These are phyloP conservation scores for Tricholoma furcatifolium DNA, from an alignment of 768 basidiomycete genomes.

Conservation along the genomic window DNA sequence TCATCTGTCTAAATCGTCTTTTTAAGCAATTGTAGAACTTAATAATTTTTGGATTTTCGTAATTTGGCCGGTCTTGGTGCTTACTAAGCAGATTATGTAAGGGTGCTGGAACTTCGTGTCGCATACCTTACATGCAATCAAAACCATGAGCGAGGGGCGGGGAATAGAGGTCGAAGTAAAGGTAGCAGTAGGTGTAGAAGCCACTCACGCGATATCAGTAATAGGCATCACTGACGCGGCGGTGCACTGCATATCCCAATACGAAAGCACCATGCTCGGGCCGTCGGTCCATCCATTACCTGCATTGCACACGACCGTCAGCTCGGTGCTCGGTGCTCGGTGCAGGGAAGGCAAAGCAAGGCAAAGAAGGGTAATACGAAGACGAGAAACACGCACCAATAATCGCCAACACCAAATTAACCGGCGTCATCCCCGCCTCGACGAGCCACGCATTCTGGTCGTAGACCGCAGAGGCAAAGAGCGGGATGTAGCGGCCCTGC, in stretches of 20 bases:
- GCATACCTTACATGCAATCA: constrained; percentile 33
- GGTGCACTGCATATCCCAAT: constrained; percentile 55
- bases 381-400: constrained; percentile 46
- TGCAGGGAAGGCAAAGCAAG: too few relatives aligned
- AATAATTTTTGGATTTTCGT: too few relatives aligned
- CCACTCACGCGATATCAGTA: constrained; percentile 45
- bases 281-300: constrained; percentile 68
- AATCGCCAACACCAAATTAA: constrained; percentile 72
- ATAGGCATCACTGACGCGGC: constrained; percentile 47
- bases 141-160: too few relatives aligned
- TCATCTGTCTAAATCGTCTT: too few relatives aligned
- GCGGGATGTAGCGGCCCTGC: constrained; percentile 70
- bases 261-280: constrained; percentile 39
- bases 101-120: too few relatives aligned
- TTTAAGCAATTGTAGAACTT: too few relatives aligned
- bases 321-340: too few relatives aligned
- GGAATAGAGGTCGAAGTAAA: too few relatives aligned
- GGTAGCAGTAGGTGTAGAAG: too few relatives aligned
- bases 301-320: constrained; percentile 5
- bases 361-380: too few relatives aligned
- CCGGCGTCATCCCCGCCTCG: constrained; percentile 48
- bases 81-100: too few relatives aligned
- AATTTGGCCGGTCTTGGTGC: too few relatives aligned
- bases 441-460: constrained; percentile 64
- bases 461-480: constrained; percentile 75